Base-by-base conservation (phyloP, 108 stramenopile species). In the Heterococcus sp. region DNA sequence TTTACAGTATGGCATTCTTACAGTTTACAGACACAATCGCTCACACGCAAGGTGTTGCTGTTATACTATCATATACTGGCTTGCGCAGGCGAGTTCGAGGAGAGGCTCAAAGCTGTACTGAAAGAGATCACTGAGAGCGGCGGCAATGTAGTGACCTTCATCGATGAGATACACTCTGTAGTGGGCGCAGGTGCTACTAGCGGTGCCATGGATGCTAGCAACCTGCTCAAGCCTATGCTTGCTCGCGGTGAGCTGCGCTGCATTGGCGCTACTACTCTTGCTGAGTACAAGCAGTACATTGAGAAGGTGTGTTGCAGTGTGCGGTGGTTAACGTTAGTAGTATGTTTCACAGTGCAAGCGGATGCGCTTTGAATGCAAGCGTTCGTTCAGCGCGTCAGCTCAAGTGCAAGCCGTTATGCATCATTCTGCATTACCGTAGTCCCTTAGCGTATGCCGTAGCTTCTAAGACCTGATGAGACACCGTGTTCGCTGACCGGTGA, bases 81-180 rank as follows among this genome's bases (percentile, higher is more conserved):
- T n/a, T n/a, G n/a, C n/a, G 14, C 46, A 58, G 46, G 98, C 67
- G 98, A 98, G 66, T 98, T 98, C 72, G 98, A 98, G 84, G 98
- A 97, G 78, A 90, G 98, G 27, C 85, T 98, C 11, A 89, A 92
- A 66, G 95, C 96, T 1, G 95, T 98, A 3, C 79, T 98, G 76
- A 95, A 95, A 69, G 98, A 98, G 88, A 93, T 95, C 34, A 92
- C 92, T 38, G 89, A 88, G 34, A 89, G 93, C 3, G 89, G 93
- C 26, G 95, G 95, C 35, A 84, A 89, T n/a, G 92, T 98, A 64
- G 88, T 98, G 30, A 89, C 97, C 35, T 98, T 98, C 76, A 92
- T 98, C n/a, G 98, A 98, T 87, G 98, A 98, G 82, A 90, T 96
- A 64, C 98, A 98, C 83, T 74, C 94, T 30, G 93, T 98, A 3